Evolutionary conservation across 371 early-diverging fungal species (phyloP).

Genomic region (Caulochytrium protostelioides): DNA sequence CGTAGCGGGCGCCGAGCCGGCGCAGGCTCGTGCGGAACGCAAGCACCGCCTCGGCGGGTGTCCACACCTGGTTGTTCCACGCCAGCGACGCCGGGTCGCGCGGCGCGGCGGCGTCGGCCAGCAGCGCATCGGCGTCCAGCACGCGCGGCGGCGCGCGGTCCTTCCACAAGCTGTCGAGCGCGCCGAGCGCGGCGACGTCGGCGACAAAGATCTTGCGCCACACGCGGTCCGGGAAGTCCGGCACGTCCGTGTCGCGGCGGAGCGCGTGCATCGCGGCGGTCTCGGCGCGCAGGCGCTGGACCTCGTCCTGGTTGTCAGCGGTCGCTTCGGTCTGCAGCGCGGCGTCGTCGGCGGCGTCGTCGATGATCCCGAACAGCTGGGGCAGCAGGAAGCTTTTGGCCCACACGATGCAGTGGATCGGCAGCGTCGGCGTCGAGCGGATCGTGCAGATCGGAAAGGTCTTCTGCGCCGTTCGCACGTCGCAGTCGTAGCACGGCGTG

Average conservation of each 20-base stretch:
- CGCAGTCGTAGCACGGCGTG: conserved; percentile 96
- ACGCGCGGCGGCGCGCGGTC: conserved; percentile 44
- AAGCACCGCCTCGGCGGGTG: conserved; percentile 12
- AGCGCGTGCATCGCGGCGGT: too few relatives aligned
- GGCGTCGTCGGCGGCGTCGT: conserved; percentile 42
- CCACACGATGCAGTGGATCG: conserved; percentile 99
- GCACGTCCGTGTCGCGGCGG: too few relatives aligned
- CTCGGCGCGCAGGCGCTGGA: conserved; percentile 5
- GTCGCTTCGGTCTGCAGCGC: conserved; percentile 18
- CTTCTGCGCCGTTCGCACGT: conserved; percentile 66
- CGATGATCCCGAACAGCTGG: too few relatives aligned
- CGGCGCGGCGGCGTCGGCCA: background rate
- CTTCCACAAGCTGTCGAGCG: conserved; percentile 82
- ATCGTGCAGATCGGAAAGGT: conserved; percentile 96
- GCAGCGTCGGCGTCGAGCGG: conserved; percentile 79
- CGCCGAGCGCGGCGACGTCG: conserved; percentile 53
- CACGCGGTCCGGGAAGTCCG: too few relatives aligned
- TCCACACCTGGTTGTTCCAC: conserved; percentile 46
- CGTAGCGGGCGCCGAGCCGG: conserved; percentile 8
- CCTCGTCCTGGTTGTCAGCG: conserved; percentile 26
- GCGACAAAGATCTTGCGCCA: conserved; percentile 29
- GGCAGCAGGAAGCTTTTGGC: conserved; percentile 86
- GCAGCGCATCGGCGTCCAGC: conserved; percentile 29
- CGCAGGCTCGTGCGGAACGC: conserved; percentile 4
- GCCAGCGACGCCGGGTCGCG: conserved; percentile 2